phyloP scores from a whole-genome alignment of 495 filamentous ascomycete species.

The Penicillium parvum region DNA sequence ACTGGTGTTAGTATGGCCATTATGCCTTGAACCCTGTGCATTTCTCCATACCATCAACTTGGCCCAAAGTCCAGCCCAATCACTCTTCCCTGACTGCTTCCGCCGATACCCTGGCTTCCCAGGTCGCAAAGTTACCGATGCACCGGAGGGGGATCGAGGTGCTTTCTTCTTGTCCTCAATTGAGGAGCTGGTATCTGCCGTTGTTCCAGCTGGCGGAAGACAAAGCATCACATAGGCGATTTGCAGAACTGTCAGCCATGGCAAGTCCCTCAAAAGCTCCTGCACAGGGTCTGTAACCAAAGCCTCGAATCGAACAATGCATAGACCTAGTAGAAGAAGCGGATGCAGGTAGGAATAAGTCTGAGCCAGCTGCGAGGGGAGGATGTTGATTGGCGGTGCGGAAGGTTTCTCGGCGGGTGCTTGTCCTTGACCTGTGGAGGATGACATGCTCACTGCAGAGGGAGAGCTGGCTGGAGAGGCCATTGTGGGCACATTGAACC shows the following conservation, averaged over 20 bases:
- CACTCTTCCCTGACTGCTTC: conserved; percentile 20
- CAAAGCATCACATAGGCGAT: conserved; percentile 64
- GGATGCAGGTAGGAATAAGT: conserved; percentile 62
- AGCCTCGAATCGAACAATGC: conserved; percentile 55
- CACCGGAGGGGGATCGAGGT: conserved; percentile 20
- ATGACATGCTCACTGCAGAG: conserved; percentile 8
- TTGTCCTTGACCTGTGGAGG: conserved; percentile 18
- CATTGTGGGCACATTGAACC: conserved; percentile 20
- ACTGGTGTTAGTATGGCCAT: conserved; percentile 6
- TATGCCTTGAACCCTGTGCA: neutral
- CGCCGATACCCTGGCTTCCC: conserved; percentile 25
- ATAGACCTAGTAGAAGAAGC: conserved; percentile 56
- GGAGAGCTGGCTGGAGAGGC: conserved; percentile 18
- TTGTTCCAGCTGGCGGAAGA: conserved; percentile 60
- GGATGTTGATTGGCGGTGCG: conserved; percentile 35
- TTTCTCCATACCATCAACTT: conserved; percentile 33
- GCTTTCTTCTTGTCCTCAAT: conserved; percentile 38
- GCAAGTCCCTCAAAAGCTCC: conserved; percentile 57
- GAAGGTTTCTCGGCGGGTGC: conserved; percentile 28
- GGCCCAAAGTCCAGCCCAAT: conserved; percentile 17
- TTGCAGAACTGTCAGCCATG: conserved; percentile 61
- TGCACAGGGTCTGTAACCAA: conserved; percentile 69
- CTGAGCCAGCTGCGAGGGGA: conserved; percentile 42
- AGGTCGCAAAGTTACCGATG: conserved; percentile 12
- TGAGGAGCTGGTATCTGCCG: conserved; percentile 29